These are phyloP conservation scores for Artemisia argyi DNA, from an alignment of 129 eudicot genomes.

Conservation along the genomic window DNA sequence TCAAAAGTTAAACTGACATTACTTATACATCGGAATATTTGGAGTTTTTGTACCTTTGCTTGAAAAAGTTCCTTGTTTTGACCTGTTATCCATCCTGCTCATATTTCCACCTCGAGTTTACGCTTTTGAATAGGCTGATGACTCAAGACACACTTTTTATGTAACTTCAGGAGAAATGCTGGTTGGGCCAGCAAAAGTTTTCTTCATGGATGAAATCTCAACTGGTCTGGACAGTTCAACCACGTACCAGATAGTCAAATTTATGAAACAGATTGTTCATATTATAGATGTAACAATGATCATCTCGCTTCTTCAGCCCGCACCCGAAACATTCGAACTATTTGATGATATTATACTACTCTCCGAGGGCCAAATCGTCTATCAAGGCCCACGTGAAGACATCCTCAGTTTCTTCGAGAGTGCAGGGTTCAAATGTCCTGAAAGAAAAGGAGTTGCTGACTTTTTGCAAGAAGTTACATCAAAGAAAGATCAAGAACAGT, in stretches of 20 bases:
- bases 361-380: slow-evolving; percentile 25
- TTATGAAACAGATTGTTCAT: slow-evolving; percentile 26
- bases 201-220: slow-evolving; percentile 32
- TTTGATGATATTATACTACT: slow-evolving; percentile 24
- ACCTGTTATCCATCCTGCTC: neutral
- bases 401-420: slow-evolving; percentile 15
- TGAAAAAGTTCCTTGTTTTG: neutral
- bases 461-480: slow-evolving; percentile 28
- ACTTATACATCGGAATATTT: no score
- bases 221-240: slow-evolving; percentile 32
- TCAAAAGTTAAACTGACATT: no score
- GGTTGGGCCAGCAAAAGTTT: slow-evolving; percentile 26
- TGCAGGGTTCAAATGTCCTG: slow-evolving; percentile 18
- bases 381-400: slow-evolving; percentile 24
- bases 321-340: slow-evolving; percentile 23
- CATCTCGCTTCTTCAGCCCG: slow-evolving; percentile 27
- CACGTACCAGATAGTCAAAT: slow-evolving; percentile 19
- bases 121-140: neutral
- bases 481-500: slow-evolving; percentile 28
- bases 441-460: slow-evolving; percentile 29
- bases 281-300: slow-evolving; percentile 27
- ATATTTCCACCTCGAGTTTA: no score
- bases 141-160: neutral
- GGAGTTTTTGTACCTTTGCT: neutral
- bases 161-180: slow-evolving; percentile 25